phyloP scores from a whole-genome alignment of 2,329 filamentous ascomycete genomes.

The Trichophyton rubrum region DNA sequence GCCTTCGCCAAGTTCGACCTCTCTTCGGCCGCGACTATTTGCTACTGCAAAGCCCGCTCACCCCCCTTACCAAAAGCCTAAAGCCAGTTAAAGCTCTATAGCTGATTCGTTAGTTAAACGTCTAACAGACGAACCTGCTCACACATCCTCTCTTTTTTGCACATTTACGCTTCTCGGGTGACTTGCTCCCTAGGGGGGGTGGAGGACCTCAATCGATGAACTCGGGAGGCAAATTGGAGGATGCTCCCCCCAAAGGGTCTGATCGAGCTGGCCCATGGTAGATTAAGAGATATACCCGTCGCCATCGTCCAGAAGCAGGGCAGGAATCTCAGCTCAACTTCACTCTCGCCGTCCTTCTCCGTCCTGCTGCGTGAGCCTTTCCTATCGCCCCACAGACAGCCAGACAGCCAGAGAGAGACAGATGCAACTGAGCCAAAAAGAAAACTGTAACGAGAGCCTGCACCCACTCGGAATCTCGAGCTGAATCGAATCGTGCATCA shows the following conservation, averaged over 20 bases:
- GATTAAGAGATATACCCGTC: background rate
- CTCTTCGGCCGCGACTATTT: background rate
- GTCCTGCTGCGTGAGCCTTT: background rate
- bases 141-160: background rate
- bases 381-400: background rate
- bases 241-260: background rate
- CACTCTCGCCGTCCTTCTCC: background rate
- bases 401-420: background rate
- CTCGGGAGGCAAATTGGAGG: background rate
- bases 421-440: background rate
- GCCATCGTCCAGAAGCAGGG: background rate
- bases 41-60: background rate
- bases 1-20: background rate
- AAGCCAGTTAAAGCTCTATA: background rate
- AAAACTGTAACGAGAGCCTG: background rate
- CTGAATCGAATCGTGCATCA: conserved; percentile 1
- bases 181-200: background rate
- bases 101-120: conserved; percentile 1
- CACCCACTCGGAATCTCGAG: background rate
- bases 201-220: background rate
- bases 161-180: background rate
- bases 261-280: background rate
- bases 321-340: background rate
- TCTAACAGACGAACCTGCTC: background rate
- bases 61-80: background rate